A percentile compares a stretch with the other conserved stretches of the same genome.
These are phyloP conservation scores for Nidula niveotomentosa DNA, from an alignment of 1,284 basidiomycete genomes.

Conservation along the genomic window DNA sequence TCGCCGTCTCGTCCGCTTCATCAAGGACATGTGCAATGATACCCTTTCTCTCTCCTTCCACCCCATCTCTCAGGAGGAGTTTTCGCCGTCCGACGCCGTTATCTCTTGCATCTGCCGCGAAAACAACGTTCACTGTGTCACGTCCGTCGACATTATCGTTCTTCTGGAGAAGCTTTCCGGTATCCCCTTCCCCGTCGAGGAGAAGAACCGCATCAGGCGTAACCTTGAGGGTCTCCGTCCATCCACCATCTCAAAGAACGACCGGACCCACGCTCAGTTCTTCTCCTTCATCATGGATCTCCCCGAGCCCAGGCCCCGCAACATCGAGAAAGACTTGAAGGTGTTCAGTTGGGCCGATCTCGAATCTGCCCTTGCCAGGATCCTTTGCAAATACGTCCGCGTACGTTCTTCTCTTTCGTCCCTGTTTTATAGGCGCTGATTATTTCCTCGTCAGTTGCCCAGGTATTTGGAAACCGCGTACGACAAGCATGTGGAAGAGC, in stretches of 20 bases:
- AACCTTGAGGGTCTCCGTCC: conserved; percentile 94
- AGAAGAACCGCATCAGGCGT: conserved; percentile 94
- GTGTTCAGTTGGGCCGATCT: conserved; percentile 93
- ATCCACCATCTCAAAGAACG: conserved; percentile 88
- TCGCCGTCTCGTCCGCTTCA: conserved; percentile 73
- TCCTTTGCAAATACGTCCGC: conserved; percentile 93
- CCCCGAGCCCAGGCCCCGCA: conserved; percentile 89
- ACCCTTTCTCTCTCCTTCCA: conserved; percentile 67
- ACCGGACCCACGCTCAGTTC: conserved; percentile 78
- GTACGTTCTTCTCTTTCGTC: background rate
- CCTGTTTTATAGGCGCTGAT: too few relatives aligned
- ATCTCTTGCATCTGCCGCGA: conserved; percentile 91
- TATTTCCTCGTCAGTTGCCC: too few relatives aligned
- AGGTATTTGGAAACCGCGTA: too few relatives aligned
- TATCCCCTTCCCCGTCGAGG: conserved; percentile 86
- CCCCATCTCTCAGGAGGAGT: conserved; percentile 59
- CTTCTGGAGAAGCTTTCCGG: conserved; percentile 88
- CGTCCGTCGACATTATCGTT: conserved; percentile 94
- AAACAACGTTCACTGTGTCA: conserved; percentile 80
- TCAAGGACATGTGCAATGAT: conserved; percentile 58
- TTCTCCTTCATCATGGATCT: conserved; percentile 97
- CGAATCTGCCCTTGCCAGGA: conserved; percentile 84
- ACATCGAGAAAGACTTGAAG: conserved; percentile 98
- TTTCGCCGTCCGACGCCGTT: conserved; percentile 55
- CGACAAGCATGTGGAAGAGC: too few relatives aligned